Conservation (phyloP, 257 asterid species). For the Leptodermis oblonga region DNA sequence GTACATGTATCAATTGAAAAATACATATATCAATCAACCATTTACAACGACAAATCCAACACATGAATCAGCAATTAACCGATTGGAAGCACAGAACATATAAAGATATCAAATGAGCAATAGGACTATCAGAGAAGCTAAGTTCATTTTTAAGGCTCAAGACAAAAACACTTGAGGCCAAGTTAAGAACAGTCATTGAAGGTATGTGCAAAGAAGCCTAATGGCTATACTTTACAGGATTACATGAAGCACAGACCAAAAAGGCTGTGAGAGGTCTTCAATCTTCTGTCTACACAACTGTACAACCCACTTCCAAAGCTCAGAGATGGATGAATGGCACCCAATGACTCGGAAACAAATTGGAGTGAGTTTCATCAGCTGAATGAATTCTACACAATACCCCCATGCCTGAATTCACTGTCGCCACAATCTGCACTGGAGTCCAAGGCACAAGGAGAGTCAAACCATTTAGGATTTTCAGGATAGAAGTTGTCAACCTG, state of each 20-base stretch:
- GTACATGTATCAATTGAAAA: background rate
- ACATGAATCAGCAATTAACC: background rate
- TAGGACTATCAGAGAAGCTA: background rate
- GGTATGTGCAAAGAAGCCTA: conserved; percentile 46
- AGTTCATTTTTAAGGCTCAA: conserved; percentile 10
- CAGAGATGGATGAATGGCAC: conserved; percentile 25
- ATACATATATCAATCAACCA: background rate
- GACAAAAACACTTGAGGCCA: conserved; percentile 13
- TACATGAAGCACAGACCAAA: conserved; percentile 31
- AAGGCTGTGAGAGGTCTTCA: conserved; percentile 27
- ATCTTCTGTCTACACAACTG: conserved; percentile 36
- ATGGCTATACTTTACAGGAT: conserved; percentile 38
- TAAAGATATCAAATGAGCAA: background rate
- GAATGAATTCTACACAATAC: conserved; percentile 52
- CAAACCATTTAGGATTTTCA: conserved; percentile 95
- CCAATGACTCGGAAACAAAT: conserved; percentile 35
- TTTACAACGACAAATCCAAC: background rate
- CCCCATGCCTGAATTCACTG: conserved; percentile 76
- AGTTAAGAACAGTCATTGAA: conserved; percentile 25
- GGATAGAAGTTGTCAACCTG: conserved; percentile 81
- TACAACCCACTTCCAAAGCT: conserved; percentile 45
- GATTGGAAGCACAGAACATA: background rate
- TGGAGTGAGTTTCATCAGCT: conserved; percentile 56
- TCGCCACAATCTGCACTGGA: conserved; percentile 62
- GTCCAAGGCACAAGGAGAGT: conserved; percentile 84